phyloP scores from a whole-genome alignment of 495 filamentous ascomycete species.

The Choiromyces venosus region DNA sequence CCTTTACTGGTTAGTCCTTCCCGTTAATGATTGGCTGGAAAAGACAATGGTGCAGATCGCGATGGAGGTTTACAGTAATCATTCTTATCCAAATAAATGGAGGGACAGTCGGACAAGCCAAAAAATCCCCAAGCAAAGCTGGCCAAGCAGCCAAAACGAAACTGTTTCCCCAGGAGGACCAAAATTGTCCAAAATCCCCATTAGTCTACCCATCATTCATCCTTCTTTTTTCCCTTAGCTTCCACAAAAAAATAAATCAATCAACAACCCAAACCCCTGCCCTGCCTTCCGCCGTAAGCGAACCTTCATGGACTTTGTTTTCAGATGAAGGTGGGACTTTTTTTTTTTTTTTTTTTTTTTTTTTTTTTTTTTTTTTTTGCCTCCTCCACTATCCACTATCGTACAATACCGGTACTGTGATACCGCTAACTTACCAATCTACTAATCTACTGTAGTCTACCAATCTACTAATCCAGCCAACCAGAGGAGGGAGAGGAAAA shows the following conservation, averaged over 20 bases:
- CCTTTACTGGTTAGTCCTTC: not conserved
- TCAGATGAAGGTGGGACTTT: not conserved
- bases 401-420: too few species aligned
- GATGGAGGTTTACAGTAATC: too few species aligned
- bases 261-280: not conserved
- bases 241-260: not conserved
- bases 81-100: too few species aligned
- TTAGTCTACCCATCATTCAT: not conserved
- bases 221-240: not conserved
- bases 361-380: not conserved
- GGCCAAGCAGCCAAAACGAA: not conserved
- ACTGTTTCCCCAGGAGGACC: not conserved
- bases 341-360: not conserved
- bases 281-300: not conserved
- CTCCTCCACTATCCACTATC: too few species aligned
- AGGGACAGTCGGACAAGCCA: not conserved
- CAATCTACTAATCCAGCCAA: not conserved
- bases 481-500: not conserved
- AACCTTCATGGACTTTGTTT: not conserved
- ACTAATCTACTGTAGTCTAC: too few species aligned
- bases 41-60: not conserved
- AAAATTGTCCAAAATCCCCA: not conserved
- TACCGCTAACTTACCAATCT: too few species aligned
- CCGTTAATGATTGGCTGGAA: not conserved
- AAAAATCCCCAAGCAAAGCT: not conserved